A percentile compares a stretch with the other conserved stretches of the same genome.
Conservation (phyloP, 306 rosid genomes). For the Vicia faba region DNA sequence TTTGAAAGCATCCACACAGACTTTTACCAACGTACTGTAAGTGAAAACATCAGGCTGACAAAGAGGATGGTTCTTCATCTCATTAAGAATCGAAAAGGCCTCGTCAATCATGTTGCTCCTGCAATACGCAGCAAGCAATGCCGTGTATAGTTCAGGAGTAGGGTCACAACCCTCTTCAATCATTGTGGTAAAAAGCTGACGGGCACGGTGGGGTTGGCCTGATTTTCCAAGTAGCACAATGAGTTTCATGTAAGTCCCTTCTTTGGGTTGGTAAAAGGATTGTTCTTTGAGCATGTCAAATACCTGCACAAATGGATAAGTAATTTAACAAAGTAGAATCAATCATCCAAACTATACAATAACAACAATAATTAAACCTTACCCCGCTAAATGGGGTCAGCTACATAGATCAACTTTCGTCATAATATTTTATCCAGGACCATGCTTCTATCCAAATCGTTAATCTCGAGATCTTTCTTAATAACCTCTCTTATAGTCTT, state of each 20-base stretch:
- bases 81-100: constrained; percentile 65
- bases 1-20: constrained; percentile 68
- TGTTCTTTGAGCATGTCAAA: constrained; percentile 93
- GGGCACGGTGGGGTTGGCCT: constrained; percentile 76
- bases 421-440: no score
- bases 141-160: constrained; percentile 79
- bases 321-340: not conserved
- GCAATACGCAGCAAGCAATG: constrained; percentile 83
- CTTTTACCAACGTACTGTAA: constrained; percentile 79
- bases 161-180: constrained; percentile 76
- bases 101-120: constrained; percentile 70
- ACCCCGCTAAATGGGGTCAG: no score
- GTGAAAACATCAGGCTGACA: constrained; percentile 97
- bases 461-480: no score
- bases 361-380: no score
- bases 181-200: constrained; percentile 72
- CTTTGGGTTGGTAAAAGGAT: constrained; percentile 85
- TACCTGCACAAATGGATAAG: constrained; percentile 50
- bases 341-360: not conserved
- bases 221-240: constrained; percentile 83
- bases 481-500: no score
- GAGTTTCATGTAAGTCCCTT: constrained; percentile 95
- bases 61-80: constrained; percentile 78
- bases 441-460: no score
- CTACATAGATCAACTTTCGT: no score